phyloP scores from a whole-genome alignment of 805 yeast species.

The Hermanozyma aechmeae region DNA sequence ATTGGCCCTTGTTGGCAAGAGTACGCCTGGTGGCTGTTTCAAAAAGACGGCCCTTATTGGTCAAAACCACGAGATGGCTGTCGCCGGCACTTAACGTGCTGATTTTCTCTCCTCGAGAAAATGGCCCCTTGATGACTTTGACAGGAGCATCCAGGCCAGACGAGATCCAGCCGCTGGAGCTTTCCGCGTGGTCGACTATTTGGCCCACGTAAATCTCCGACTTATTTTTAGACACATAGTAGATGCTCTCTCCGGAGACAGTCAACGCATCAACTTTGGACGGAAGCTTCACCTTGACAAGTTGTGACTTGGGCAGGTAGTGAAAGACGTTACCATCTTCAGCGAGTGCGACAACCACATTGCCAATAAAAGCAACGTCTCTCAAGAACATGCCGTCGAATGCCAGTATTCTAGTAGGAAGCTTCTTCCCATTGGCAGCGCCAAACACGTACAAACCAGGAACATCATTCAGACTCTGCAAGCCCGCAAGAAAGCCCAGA shows the following conservation, averaged over 20 bases:
- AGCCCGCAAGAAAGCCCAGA: slow-evolving; percentile 8
- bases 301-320: slow-evolving; percentile 50
- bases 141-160: slow-evolving; percentile 1
- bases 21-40: slow-evolving; percentile 41
- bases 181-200: slow-evolving; percentile 8
- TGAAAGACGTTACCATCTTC: slow-evolving; percentile 64
- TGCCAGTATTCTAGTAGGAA: slow-evolving; percentile 51
- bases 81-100: slow-evolving; percentile 49
- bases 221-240: slow-evolving; percentile 32
- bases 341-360: slow-evolving; percentile 49
- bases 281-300: slow-evolving; percentile 18
- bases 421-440: slow-evolving; percentile 20
- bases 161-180: background rate
- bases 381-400: slow-evolving; percentile 55
- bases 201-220: slow-evolving; percentile 33
- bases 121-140: slow-evolving; percentile 1
- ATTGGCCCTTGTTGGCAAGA: slow-evolving; percentile 59
- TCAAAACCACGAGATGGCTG: slow-evolving; percentile 57
- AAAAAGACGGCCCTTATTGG: slow-evolving; percentile 52
- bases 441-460: slow-evolving; percentile 32
- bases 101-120: slow-evolving; percentile 26
- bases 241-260: slow-evolving; percentile 44
- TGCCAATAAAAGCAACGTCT: slow-evolving; percentile 45
- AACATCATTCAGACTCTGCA: slow-evolving; percentile 14
- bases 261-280: slow-evolving; percentile 18